A percentile compares a stretch with the other conserved stretches of the same genome.
phyloP scores from a whole-genome alignment of 768 basidiomycete genomes.

The Boletus reticulatus region DNA sequence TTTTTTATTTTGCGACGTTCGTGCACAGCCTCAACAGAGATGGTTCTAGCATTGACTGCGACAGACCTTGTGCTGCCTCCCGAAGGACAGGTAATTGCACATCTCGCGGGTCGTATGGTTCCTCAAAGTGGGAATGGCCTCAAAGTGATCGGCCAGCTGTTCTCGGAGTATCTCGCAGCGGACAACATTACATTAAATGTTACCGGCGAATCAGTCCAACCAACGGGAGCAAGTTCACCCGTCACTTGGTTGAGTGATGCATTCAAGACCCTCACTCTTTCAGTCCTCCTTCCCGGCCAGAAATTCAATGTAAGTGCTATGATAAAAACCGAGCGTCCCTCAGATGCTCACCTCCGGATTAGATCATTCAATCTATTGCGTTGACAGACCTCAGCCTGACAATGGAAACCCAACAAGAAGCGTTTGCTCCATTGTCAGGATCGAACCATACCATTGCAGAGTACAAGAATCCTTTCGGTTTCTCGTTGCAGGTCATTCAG shows the following conservation, averaged over 20 bases:
- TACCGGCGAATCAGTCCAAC: slow-evolving; percentile 59
- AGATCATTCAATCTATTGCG: slow-evolving; percentile 65
- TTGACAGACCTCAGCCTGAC: slow-evolving; percentile 55
- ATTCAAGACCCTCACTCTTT: slow-evolving; percentile 61
- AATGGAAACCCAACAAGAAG: slow-evolving; percentile 49
- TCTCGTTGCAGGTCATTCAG: slow-evolving; percentile 62
- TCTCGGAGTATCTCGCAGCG: slow-evolving; percentile 63
- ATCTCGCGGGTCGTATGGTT: slow-evolving; percentile 62
- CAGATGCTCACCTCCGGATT: not conserved
- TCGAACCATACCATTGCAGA: slow-evolving; percentile 53
- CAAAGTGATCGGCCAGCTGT: slow-evolving; percentile 55
- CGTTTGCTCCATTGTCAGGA: slow-evolving; percentile 58
- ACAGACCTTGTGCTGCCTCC: slow-evolving; percentile 50
- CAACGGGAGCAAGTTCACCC: slow-evolving; percentile 46
- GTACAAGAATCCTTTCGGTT: slow-evolving; percentile 77
- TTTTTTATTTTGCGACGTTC: not conserved
- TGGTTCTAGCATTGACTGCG: slow-evolving; percentile 48
- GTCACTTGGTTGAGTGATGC: slow-evolving; percentile 69
- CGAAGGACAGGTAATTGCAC: slow-evolving; percentile 43
- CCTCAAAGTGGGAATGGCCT: slow-evolving; percentile 58
- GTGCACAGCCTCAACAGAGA: not conserved
- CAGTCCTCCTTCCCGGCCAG: slow-evolving; percentile 62
- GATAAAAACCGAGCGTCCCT: not conserved
- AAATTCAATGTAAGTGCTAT: slow-evolving; percentile 42
- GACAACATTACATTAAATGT: slow-evolving; percentile 61